Percentiles rank a stretch among this genome's conserved stretches.
Evolutionary conservation across 805 yeast species (phyloP).

Genomic region (Torulaspora franciscae): DNA sequence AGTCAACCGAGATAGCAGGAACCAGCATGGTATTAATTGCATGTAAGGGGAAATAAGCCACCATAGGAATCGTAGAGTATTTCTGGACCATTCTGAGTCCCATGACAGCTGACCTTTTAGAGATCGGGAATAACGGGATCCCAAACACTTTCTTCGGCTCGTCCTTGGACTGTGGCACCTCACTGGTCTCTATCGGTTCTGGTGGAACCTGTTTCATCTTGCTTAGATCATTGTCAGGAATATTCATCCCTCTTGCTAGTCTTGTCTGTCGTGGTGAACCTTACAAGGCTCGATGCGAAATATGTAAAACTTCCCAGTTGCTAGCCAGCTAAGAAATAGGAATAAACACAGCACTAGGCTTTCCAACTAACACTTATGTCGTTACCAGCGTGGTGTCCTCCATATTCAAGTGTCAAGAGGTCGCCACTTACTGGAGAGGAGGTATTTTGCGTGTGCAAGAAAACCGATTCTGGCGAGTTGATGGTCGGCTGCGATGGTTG

Average conservation of each 20-base stretch:
- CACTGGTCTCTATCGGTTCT: slow-evolving; percentile 17
- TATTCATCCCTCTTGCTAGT: background rate
- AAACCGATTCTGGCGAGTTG: slow-evolving; percentile 70
- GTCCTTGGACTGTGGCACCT: slow-evolving; percentile 10
- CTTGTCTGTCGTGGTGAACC: background rate
- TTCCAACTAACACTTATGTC: slow-evolving; percentile 4
- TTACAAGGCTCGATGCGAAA: background rate
- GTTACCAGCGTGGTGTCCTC: slow-evolving; percentile 35
- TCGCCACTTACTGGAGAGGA: slow-evolving; percentile 45
- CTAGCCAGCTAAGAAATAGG: too few relatives aligned
- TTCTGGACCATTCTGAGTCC: slow-evolving; percentile 20
- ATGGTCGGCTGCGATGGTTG: slow-evolving; percentile 97
- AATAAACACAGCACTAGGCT: background rate
- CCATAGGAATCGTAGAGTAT: slow-evolving; percentile 24
- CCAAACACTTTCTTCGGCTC: slow-evolving; percentile 9
- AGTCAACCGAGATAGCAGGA: slow-evolving; percentile 20
- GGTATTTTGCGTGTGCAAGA: slow-evolving; percentile 71
- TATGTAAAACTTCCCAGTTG: background rate
- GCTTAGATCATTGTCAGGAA: background rate
- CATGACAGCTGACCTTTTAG: slow-evolving; percentile 11
- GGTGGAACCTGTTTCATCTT: slow-evolving; percentile 20
- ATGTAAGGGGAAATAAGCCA: slow-evolving; percentile 25
- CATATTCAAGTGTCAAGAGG: slow-evolving; percentile 21
- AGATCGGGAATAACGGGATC: slow-evolving; percentile 14
- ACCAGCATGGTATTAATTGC: slow-evolving; percentile 23